Base-by-base conservation (phyloP, 2,329 filamentous ascomycete species). In the Dactylellina sp. region DNA sequence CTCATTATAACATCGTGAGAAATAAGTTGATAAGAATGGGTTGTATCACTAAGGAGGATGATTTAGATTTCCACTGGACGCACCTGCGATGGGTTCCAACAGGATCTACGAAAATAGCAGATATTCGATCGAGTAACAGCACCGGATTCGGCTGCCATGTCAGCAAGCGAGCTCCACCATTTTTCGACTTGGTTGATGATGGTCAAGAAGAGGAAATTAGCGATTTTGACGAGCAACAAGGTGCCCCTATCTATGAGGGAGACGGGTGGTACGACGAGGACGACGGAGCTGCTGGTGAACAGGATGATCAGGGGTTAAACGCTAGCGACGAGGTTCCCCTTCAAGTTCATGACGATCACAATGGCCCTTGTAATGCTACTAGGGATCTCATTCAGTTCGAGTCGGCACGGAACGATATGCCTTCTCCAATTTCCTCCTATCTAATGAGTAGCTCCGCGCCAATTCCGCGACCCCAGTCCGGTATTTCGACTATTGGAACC, bases 21-120 rank as follows among this genome's bases (percentile, higher is more conserved):
- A 46, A 37, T 6, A 57, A 46, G 12, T 44, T 72, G 7, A 5
- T 64, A 7, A 32, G 22, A 3, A 20, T 57, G 18, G 20, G 16
- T 0, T 60, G 53, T 14, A 59, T 72, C 32, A 24, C 44, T 1
- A 47, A 49, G 37, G 22, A n/a, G 3, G 66, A 72, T 7, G 39
- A 60, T 9, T 28, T 72, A 18, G 44, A 64, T n/a, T 72, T 72
- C 24, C n/a, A 47, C 4, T 72, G 66, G 66, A 50, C 66, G 5
- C 50, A 72, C 53, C 37, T 72, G 3, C 25, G 66, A 25, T 72
- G 66, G 66, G 22, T 47, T 12, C 59, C 66, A 11, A 22, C 18
- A 6, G 59, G 52, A 1, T 35, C 52, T 9, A 49, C 44, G 7
- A 53, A 35, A 16, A 59, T 72, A 1, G 28, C 35, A 7, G 22